phyloP scores from a whole-genome alignment of 1,284 basidiomycete species.

The Golubevia pallescens region DNA sequence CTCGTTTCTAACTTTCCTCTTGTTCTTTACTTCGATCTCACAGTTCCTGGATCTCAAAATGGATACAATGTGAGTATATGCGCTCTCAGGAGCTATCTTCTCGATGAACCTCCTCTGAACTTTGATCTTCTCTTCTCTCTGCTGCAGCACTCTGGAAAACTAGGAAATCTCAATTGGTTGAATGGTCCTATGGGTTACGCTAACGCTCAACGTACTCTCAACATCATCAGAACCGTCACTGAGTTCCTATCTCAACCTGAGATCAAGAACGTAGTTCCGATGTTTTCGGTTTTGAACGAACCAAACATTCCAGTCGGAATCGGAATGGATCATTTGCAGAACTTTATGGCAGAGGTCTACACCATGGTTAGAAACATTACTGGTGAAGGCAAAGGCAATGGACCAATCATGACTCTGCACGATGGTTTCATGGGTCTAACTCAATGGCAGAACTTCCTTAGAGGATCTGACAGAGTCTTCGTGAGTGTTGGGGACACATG shows the following conservation, averaged over 20 bases:
- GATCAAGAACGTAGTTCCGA: slow-evolving; percentile 13
- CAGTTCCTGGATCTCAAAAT: slow-evolving; percentile 17
- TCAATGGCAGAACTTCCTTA: slow-evolving; percentile 30
- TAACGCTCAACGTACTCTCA: slow-evolving; percentile 17
- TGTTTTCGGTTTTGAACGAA: slow-evolving; percentile 18
- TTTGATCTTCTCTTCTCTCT: too few relatives aligned
- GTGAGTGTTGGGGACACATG: neutral
- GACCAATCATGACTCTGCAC: slow-evolving; percentile 14
- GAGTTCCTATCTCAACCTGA: slow-evolving; percentile 20
- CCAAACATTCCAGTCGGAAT: slow-evolving; percentile 12
- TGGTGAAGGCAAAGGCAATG: slow-evolving; percentile 18
- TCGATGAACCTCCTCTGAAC: too few relatives aligned
- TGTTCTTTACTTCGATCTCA: too few relatives aligned
- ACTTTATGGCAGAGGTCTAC: slow-evolving; percentile 35
- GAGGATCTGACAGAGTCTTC: slow-evolving; percentile 12
- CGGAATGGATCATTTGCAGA: slow-evolving; percentile 13
- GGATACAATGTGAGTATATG: slow-evolving; percentile 9
- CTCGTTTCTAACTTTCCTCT: too few relatives aligned
- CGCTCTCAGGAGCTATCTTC: too few relatives aligned
- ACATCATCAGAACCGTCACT: slow-evolving; percentile 11
- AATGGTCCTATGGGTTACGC: slow-evolving; percentile 12
- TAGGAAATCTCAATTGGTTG: slow-evolving; percentile 11
- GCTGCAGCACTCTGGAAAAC: slow-evolving; percentile 10
- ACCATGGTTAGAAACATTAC: slow-evolving; percentile 26
- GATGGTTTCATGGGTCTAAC: slow-evolving; percentile 18